Evolutionary conservation across 2,329 filamentous ascomycete species (phyloP), one percentile per base, ranked within the genome.

Genomic region (Colletotrichum sp.): DNA sequence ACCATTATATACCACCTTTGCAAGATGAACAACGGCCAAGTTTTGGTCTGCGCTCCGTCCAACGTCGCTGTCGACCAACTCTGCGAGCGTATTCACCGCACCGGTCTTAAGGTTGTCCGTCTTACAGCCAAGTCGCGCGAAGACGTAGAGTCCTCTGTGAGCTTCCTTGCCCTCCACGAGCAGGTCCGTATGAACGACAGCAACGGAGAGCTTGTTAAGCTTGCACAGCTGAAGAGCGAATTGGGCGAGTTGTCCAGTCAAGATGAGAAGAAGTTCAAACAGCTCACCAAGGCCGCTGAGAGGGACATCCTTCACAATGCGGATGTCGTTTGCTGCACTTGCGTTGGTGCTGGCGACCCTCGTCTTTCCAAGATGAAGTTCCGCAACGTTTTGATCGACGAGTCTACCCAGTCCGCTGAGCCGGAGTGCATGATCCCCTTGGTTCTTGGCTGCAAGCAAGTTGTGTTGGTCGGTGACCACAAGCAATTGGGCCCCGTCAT

Each of bases 341-440:
- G 97, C 80, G 97, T 99, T 81, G 97, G 97, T 85, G 97, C 97
- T 48, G 97, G 97, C 76, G 97, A 99, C 83, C 97, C 97, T 75
- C 94, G 97, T 79, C 92, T 99, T 69, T 92, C 96, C 66, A 99
- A 99, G 87, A 95, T 98, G 91, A 98, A 98, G 86, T 99, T 99
- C 88, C 93, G 97, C 78, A 99, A 98, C 78, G 97, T 99, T 24
- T 89, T 99, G 55, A 99, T 99, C 79, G 97, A 99, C 82, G 97
- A 99, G 86, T 99, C 96, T 58, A 99, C 97, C 2, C 97, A 99
- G 83, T 98, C 97, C 18, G 97, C 97, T 4, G 97, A 99, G 84
- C 97, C 97, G 1, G 97, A 99, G 85, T 99, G 97, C 85, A 98
- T 99, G 95, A 99, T 99, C 80, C 97, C 97, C 21, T 89, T 99